Evolutionary conservation across 2,329 filamentous ascomycete genomes (phyloP).

Genomic region (Daldinia eschscholtzii): DNA sequence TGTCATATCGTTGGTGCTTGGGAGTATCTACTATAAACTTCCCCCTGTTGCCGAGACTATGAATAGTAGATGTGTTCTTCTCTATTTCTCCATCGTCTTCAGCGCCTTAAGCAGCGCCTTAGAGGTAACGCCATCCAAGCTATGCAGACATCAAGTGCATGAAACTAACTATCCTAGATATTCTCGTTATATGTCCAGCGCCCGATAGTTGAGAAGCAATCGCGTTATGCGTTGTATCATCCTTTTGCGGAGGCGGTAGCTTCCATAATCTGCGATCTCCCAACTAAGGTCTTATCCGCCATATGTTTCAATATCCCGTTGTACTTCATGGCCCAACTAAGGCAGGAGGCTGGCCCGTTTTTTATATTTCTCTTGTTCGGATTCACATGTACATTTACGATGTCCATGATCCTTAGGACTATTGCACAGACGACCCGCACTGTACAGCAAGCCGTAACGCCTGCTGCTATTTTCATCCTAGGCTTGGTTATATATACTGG

Average conservation of each 20-base stretch:
- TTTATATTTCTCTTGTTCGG: conserved; percentile 87
- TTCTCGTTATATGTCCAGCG: conserved; percentile 82
- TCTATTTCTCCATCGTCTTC: conserved; percentile 50
- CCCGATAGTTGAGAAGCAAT: conserved; percentile 91
- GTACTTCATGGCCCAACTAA: conserved; percentile 89
- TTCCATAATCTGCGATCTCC: conserved; percentile 87
- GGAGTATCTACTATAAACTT: conserved; percentile 74
- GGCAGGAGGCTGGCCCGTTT: conserved; percentile 79
- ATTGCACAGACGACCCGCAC: conserved; percentile 78
- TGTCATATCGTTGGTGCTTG: conserved; percentile 65
- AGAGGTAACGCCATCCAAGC: conserved; percentile 64
- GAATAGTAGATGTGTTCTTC: conserved; percentile 54
- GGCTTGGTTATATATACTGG: conserved; percentile 77
- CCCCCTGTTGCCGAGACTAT: conserved; percentile 65
- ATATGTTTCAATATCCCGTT: conserved; percentile 82
- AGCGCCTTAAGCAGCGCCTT: conserved; percentile 60
- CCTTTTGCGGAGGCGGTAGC: conserved; percentile 88
- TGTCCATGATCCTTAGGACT: conserved; percentile 88
- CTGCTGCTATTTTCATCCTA: conserved; percentile 72
- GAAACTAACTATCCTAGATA: conserved; percentile 27
- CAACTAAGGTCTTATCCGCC: conserved; percentile 81
- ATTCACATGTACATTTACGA: conserved; percentile 78
- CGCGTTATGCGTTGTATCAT: conserved; percentile 90
- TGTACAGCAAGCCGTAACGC: conserved; percentile 72
- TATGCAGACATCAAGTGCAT: background rate